Evolutionary conservation across 768 basidiomycete species (phyloP).

Genomic region (Lactarius hatsudake): DNA sequence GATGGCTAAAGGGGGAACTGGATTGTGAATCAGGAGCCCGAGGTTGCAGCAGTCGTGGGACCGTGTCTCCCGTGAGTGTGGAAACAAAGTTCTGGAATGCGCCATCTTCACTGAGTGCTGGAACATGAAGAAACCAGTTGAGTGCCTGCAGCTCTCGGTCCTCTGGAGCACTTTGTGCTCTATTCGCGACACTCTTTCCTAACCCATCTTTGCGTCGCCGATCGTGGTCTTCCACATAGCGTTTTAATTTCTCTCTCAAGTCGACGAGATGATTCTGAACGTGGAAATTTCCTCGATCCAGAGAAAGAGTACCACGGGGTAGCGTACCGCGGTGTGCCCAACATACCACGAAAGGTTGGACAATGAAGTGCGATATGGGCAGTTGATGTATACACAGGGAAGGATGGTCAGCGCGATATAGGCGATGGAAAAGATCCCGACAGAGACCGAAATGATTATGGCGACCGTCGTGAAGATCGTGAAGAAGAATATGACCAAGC

Average conservation of each 20-base stretch:
- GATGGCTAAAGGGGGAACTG: not conserved
- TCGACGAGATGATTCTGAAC: not conserved
- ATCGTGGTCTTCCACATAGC: not conserved
- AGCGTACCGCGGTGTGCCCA: not conserved
- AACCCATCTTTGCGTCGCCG: not conserved
- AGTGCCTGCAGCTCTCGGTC: not conserved
- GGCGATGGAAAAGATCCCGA: not conserved
- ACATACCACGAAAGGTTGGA: slow-evolving; percentile 11
- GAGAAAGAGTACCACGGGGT: not conserved
- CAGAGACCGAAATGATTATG: slow-evolving; percentile 2
- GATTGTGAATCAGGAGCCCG: not conserved
- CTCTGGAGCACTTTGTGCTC: not conserved
- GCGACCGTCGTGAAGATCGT: slow-evolving; percentile 7
- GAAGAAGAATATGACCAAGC: slow-evolving; percentile 14
- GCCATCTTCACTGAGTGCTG: not conserved
- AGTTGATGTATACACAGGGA: not conserved
- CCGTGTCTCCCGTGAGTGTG: not conserved
- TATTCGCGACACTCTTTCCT: not conserved
- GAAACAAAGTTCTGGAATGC: slow-evolving; percentile 1
- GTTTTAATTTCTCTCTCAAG: not conserved
- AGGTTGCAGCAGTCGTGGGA: not conserved
- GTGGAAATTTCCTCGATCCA: not conserved
- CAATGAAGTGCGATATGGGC: slow-evolving; percentile 19
- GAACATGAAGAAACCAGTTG: not conserved
- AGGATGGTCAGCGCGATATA: slow-evolving; percentile 12